Evolutionary conservation across 176 grass and related monocot species (phyloP).

Genomic region (Microstegium vimineum): DNA sequence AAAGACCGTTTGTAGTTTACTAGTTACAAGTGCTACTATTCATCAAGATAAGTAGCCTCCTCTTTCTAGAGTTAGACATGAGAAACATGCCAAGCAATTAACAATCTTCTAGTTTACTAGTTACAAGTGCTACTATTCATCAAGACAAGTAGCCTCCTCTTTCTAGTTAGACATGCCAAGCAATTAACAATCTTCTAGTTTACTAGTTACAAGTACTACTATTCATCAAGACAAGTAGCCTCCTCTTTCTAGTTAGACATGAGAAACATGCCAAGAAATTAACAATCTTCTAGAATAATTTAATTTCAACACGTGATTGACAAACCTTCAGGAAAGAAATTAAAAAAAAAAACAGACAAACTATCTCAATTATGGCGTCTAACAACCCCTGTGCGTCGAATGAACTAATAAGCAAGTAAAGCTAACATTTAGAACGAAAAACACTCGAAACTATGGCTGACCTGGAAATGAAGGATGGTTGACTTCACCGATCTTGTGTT

Average conservation of each 20-base stretch:
- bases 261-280: background rate
- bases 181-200: too few species aligned
- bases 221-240: background rate
- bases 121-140: background rate
- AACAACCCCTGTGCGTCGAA: background rate
- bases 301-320: background rate
- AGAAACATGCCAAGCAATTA: too few species aligned
- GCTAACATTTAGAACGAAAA: background rate
- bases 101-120: too few species aligned
- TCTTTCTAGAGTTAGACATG: too few species aligned
- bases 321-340: background rate
- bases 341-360: background rate
- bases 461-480: conserved; percentile 84
- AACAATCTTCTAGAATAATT: background rate
- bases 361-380: background rate
- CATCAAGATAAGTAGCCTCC: too few species aligned
- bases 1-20: too few species aligned
- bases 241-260: background rate
- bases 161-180: too few species aligned
- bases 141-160: too few species aligned
- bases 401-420: background rate
- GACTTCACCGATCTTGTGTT: conserved; percentile 77
- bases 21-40: background rate
- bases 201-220: background rate
- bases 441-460: conserved; percentile 21